A percentile compares a stretch with the other conserved stretches of the same genome.
Conservation (phyloP, 2,329 filamentous ascomycete genomes). For the Leptographium procerum region DNA sequence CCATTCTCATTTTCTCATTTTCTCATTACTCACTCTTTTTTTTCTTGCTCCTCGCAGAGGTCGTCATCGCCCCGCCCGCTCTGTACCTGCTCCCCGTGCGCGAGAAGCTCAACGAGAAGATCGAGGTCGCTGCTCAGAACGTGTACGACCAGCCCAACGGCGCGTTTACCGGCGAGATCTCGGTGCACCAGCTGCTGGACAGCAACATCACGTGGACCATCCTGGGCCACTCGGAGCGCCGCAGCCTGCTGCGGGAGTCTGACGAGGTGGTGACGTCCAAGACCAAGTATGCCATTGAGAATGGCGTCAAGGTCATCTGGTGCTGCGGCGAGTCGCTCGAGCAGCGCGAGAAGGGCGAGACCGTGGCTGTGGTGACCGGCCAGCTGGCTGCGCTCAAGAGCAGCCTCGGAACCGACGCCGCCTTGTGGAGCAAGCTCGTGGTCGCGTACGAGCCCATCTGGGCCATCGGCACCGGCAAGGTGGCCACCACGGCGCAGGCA, state of each 20-base stretch:
- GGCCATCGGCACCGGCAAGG: slow-evolving; percentile 89
- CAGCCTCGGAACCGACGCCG: slow-evolving; percentile 51
- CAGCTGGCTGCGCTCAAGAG: slow-evolving; percentile 72
- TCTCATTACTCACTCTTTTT: not conserved
- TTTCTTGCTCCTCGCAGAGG: slow-evolving; percentile 48
- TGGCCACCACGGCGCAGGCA: slow-evolving; percentile 77
- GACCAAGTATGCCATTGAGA: slow-evolving; percentile 85
- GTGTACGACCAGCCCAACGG: slow-evolving; percentile 95
- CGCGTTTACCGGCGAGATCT: slow-evolving; percentile 95
- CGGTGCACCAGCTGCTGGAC: slow-evolving; percentile 82
- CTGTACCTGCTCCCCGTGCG: slow-evolving; percentile 85
- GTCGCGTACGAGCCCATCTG: slow-evolving; percentile 99
- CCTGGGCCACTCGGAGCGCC: slow-evolving; percentile 89
- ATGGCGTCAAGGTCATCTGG: slow-evolving; percentile 82
- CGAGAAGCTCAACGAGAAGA: slow-evolving; percentile 59
- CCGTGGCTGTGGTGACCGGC: slow-evolving; percentile 70
- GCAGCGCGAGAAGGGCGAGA: slow-evolving; percentile 78
- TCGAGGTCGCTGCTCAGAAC: slow-evolving; percentile 91
- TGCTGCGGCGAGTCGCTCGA: slow-evolving; percentile 95
- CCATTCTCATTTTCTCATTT: too few species aligned
- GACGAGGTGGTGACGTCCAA: slow-evolving; percentile 82
- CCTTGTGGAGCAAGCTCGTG: slow-evolving; percentile 75
- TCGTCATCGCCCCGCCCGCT: slow-evolving; percentile 82
- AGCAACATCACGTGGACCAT: slow-evolving; percentile 81
- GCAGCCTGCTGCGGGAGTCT: slow-evolving; percentile 76